Percentiles rank a stretch among this genome's conserved stretches.
Evolutionary conservation across 139 green algal species (phyloP).

Genomic region (Coelastrella sp.): DNA sequence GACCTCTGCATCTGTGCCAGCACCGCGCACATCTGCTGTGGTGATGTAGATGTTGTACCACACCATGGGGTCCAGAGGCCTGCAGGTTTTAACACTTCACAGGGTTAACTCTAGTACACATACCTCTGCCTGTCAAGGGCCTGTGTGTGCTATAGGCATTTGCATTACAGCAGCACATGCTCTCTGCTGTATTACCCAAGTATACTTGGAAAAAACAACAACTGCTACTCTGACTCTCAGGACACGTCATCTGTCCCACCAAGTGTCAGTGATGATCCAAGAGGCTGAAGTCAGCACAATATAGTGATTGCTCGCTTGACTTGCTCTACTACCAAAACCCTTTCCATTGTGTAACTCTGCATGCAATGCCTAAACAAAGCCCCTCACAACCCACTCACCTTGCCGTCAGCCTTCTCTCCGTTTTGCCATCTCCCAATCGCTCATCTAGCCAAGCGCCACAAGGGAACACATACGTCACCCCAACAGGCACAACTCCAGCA

Average conservation of each 20-base stretch:
- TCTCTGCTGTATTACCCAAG: no score
- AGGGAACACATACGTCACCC: conserved; percentile 26
- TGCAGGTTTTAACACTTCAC: neutral
- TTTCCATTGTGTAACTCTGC: neutral
- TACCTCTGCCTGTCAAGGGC: no score
- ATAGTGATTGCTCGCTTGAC: no score
- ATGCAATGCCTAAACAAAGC: neutral
- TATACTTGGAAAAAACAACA: no score
- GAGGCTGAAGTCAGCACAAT: no score
- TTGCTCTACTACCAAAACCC: no score
- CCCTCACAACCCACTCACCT: neutral
- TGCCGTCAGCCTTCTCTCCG: neutral
- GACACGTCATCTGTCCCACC: no score
- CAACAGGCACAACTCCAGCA: neutral
- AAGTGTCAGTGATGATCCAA: no score
- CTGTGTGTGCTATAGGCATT: no score
- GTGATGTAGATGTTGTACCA: conserved; percentile 38
- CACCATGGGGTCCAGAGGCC: neutral
- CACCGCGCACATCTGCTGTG: conserved; percentile 45
- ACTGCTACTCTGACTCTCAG: no score
- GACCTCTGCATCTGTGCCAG: conserved; percentile 75
- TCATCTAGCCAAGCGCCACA: conserved; percentile 39
- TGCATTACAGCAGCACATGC: no score
- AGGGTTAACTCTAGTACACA: neutral
- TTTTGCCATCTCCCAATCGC: conserved; percentile 17